Evolutionary conservation across 1,284 basidiomycete genomes (phyloP), one percentile per base, ranked within the genome.

Genomic region (Termitomyces sp.): DNA sequence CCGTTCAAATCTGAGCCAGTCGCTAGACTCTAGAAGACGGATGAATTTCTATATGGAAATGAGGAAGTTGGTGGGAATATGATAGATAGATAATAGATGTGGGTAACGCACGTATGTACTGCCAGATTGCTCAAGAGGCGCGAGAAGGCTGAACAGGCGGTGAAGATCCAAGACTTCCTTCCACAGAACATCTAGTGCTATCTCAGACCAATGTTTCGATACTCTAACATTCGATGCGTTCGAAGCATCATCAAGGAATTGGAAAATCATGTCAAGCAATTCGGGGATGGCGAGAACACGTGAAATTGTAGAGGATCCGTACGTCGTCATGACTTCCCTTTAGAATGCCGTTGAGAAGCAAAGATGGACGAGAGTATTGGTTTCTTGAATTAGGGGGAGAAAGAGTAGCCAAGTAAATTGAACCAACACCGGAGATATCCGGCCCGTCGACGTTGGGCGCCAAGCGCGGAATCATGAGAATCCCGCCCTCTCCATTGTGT

Each of bases 1-100:
- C 33, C 70, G 72, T 52, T 75, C 69, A 62, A 86, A 84, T 13
- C 76, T 71, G 19, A 67, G 65, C 85, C 84, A 87, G 65, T 84
- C 79, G 21, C 64, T 70, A 2, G 79, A 71, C 31, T 78, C 73
- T 26, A 81, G 74, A 0, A 69, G 65, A 3, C 73, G 66, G 7
- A 62, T 60, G 58, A 86, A 85, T 19, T 54, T 59, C 71, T 73
- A 34, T 6, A 34, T 5, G 52, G 28, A 36, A 21, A 49, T 41
- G 33, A 40, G 38, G 26, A 39, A 41, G 38, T 53, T 34, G 24
- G 30, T 17, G n/a, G 10, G 48, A 39, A 28, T 49, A 26, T 5
- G 26, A 38, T 19, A 28, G 26, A 38, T 19, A 28, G 17, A 31
- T 28, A 17, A 31, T 1, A 36, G 15, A n/a, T 36, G 15, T 38